phyloP scores from a whole-genome alignment of 2,329 filamentous ascomycete genomes.

The Cladorrhinum sp. region DNA sequence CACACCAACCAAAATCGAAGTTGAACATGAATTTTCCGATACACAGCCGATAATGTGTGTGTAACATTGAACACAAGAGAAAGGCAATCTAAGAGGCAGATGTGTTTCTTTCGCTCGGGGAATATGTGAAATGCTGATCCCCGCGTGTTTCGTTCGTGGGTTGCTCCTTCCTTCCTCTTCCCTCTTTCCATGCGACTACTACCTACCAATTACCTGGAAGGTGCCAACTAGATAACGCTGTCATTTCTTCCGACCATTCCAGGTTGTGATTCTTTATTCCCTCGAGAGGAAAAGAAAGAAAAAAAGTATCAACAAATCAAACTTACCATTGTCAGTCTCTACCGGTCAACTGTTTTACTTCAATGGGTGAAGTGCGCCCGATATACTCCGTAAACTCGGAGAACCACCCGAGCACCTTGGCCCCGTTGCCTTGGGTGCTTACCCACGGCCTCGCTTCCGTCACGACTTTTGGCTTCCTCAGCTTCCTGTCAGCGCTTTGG shows the following conservation, averaged over 20 bases:
- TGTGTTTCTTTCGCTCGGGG: conserved; percentile 5
- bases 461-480: conserved; percentile 35
- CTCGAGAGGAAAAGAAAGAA: too few species aligned
- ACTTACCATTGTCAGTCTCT: not conserved
- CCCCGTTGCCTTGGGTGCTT: conserved; percentile 35
- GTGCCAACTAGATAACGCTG: too few species aligned
- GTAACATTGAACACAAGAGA: conserved; percentile 21
- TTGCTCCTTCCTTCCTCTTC: not conserved
- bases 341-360: not conserved
- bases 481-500: conserved; percentile 35
- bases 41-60: not conserved
- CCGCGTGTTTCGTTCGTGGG: not conserved
- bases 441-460: conserved; percentile 38
- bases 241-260: too few species aligned
- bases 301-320: too few species aligned
- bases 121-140: not conserved
- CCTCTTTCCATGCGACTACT: not conserved
- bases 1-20: not conserved
- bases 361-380: too few species aligned
- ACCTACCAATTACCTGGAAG: too few species aligned
- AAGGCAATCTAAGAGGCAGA: conserved; percentile 13
- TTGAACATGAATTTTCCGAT: conserved; percentile 8
- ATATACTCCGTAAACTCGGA: conserved; percentile 29
- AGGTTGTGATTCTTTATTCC: too few species aligned
- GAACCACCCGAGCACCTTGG: conserved; percentile 31